A percentile compares a stretch with the other conserved stretches of the same genome.
These are phyloP conservation scores for Striga hermonthica DNA, from an alignment of 305 asterid species.

Conservation along the genomic window DNA sequence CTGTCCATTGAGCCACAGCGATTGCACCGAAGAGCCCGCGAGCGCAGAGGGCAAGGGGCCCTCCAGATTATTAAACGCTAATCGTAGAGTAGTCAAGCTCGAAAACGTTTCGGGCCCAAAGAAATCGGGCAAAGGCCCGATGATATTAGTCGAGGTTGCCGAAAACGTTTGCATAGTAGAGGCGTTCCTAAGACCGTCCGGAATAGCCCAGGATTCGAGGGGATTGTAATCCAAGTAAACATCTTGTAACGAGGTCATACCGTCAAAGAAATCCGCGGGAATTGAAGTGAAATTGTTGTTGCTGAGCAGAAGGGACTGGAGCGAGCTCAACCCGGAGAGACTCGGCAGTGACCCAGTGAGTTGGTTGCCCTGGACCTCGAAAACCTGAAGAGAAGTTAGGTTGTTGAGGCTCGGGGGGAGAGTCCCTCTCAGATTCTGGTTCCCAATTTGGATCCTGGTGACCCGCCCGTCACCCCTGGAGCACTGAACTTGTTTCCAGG, in stretches of 20 bases:
- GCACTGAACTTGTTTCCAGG: slow-evolving; percentile 51
- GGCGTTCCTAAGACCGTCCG: slow-evolving; percentile 46
- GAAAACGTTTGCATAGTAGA: slow-evolving; percentile 46
- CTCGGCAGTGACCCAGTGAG: slow-evolving; percentile 72
- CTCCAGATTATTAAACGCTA: slow-evolving; percentile 55
- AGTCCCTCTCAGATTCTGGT: slow-evolving; percentile 45
- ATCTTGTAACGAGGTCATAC: slow-evolving; percentile 47
- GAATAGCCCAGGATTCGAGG: slow-evolving; percentile 58
- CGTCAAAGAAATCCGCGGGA: slow-evolving; percentile 73
- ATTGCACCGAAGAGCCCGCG: slow-evolving; percentile 48
- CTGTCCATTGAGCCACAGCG: slow-evolving; percentile 75
- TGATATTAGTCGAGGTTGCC: slow-evolving; percentile 51
- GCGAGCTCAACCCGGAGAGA: slow-evolving; percentile 51
- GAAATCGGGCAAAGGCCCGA: slow-evolving; percentile 60
- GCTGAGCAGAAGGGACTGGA: slow-evolving; percentile 43
- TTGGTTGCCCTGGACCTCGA: slow-evolving; percentile 56
- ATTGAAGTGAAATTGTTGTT: slow-evolving; percentile 59
- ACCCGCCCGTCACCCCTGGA: slow-evolving; percentile 36
- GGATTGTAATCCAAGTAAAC: slow-evolving; percentile 64
- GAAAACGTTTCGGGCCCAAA: slow-evolving; percentile 49
- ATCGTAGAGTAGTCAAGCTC: slow-evolving; percentile 40
- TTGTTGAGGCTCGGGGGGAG: slow-evolving; percentile 50
- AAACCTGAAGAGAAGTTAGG: slow-evolving; percentile 42
- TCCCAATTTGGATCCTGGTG: slow-evolving; percentile 69
- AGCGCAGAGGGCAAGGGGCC: slow-evolving; percentile 65